Percentiles rank a stretch among this genome's conserved stretches.
Evolutionary conservation across 441 rosid species (phyloP).

Genomic region (Adansonia gregorii): DNA sequence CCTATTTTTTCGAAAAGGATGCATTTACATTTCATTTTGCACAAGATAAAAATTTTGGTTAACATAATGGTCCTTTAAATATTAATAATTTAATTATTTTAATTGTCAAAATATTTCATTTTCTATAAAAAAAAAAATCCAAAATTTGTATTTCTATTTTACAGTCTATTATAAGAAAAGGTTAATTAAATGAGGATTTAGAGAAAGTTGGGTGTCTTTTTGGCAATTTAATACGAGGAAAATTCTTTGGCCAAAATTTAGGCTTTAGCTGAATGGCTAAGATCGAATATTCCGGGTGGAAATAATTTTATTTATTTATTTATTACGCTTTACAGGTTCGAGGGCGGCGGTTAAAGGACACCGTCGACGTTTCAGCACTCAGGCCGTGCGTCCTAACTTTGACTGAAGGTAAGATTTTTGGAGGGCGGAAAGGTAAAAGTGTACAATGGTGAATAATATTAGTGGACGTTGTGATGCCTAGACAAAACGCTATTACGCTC

Average conservation of each 20-base stretch:
- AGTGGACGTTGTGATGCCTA: neutral
- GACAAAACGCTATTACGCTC: neutral
- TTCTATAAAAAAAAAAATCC: neutral
- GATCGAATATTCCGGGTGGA: neutral
- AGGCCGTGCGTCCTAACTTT: slow-evolving; percentile 62
- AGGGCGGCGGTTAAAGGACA: slow-evolving; percentile 56
- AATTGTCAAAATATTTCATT: neutral
- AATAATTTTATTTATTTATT: neutral
- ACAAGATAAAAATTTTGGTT: neutral
- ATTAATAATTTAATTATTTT: neutral
- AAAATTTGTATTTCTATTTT: neutral
- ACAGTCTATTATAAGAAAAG: neutral
- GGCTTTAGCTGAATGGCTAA: slow-evolving; percentile 8
- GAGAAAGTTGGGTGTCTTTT: neutral
- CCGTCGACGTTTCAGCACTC: slow-evolving; percentile 64
- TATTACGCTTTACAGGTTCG: slow-evolving; percentile 41
- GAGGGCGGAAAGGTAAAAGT: neutral
- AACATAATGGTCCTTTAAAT: neutral
- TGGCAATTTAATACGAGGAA: neutral
- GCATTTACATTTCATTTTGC: neutral
- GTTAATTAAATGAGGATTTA: neutral
- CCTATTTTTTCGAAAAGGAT: neutral
- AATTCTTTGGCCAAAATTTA: neutral
- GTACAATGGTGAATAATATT: neutral
- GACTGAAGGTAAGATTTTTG: slow-evolving; percentile 51